phyloP scores from a whole-genome alignment of 148 eudicot species.

The Nepenthes mirabilis region DNA sequence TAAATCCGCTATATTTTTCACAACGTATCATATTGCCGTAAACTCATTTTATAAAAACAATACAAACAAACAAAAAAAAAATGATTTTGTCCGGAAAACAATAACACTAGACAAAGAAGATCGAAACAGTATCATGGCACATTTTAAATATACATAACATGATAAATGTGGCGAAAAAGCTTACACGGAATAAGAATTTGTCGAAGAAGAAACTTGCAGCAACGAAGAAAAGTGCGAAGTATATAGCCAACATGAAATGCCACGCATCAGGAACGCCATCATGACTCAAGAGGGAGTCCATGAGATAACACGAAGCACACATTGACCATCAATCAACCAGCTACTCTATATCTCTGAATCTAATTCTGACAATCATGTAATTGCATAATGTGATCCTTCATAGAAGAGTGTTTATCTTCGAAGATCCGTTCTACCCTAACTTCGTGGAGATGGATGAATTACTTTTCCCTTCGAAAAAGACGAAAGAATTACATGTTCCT shows the following conservation, averaged over 20 bases:
- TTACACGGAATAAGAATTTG: slow-evolving; percentile 68
- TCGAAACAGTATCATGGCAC: too few species aligned
- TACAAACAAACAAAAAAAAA: neutral
- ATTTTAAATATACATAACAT: too few species aligned
- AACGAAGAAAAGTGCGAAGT: slow-evolving; percentile 46
- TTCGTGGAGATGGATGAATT: neutral
- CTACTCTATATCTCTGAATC: neutral
- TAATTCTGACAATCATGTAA: neutral
- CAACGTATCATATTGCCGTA: too few species aligned
- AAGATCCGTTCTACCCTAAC: neutral
- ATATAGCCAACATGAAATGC: slow-evolving; percentile 44
- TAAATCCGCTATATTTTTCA: too few species aligned
- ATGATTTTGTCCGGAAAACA: neutral
- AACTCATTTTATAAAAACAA: too few species aligned
- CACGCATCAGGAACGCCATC: slow-evolving; percentile 27
- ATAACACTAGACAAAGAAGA: too few species aligned
- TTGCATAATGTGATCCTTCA: neutral
- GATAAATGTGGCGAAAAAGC: slow-evolving; percentile 7
- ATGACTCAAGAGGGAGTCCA: slow-evolving; percentile 44
- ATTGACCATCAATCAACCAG: slow-evolving; percentile 5
- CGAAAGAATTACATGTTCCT: too few species aligned
- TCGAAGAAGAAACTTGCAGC: slow-evolving; percentile 66
- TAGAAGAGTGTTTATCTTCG: neutral
- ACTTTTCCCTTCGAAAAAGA: too few species aligned
- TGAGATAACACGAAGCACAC: slow-evolving; percentile 7